These are phyloP conservation scores for Penicillium psychrosexuale DNA, from an alignment of 2,329 filamentous ascomycete species.

Conservation along the genomic window DNA sequence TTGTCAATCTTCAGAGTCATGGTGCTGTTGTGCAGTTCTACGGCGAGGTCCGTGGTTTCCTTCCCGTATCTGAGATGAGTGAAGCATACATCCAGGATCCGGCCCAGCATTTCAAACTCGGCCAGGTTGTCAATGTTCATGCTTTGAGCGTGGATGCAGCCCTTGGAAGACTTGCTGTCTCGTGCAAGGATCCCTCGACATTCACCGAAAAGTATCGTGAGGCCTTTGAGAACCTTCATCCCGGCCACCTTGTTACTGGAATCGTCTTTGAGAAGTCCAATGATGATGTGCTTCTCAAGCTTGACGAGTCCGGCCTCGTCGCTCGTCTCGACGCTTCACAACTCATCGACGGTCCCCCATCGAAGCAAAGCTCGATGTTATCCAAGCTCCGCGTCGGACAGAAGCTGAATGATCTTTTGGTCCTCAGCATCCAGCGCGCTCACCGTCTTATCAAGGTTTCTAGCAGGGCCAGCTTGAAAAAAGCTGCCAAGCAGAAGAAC, in stretches of 20 bases:
- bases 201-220: slow-evolving; percentile 73
- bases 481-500: slow-evolving; percentile 67
- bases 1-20: slow-evolving; percentile 72
- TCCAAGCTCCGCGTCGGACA: slow-evolving; percentile 84
- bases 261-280: slow-evolving; percentile 78
- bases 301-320: slow-evolving; percentile 70
- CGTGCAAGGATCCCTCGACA: slow-evolving; percentile 82
- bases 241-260: slow-evolving; percentile 73
- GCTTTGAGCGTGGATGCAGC: slow-evolving; percentile 76
- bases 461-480: slow-evolving; percentile 77
- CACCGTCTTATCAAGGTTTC: slow-evolving; percentile 73
- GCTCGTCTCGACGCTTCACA: slow-evolving; percentile 75
- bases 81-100: slow-evolving; percentile 92
- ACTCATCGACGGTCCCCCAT: slow-evolving; percentile 75
- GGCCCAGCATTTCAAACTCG: slow-evolving; percentile 79
- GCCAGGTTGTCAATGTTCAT: slow-evolving; percentile 88
- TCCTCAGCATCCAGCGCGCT: slow-evolving; percentile 79
- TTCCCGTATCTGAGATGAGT: slow-evolving; percentile 96
- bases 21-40: slow-evolving; percentile 95
- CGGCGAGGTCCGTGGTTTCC: slow-evolving; percentile 74
- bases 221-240: slow-evolving; percentile 68
- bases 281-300: slow-evolving; percentile 72
- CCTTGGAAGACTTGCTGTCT: slow-evolving; percentile 72
- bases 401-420: slow-evolving; percentile 73
- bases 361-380: slow-evolving; percentile 72